Evolutionary conservation across 1,284 basidiomycete species (phyloP), one percentile per base, ranked within the genome.

Genomic region (Rhodotorula sp.): DNA sequence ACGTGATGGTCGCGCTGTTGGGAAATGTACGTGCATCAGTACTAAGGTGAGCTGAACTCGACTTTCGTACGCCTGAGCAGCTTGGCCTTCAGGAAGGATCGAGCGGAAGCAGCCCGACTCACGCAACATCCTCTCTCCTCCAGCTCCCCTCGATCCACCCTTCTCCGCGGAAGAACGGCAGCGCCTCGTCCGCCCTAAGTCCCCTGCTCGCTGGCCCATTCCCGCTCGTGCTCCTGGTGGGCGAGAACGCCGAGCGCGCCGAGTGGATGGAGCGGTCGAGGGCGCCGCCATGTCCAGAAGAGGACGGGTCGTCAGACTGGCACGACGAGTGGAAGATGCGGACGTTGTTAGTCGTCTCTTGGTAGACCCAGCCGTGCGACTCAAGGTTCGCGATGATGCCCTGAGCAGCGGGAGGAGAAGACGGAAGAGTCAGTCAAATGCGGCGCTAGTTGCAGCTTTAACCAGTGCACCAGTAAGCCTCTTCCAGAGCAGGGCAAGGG

Each of bases 91-190:
- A 27, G 29, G 22, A 34, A 34, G 39, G 44, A 13, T 1, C 15
- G 34, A 19, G 27, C 17, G 46, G 36, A 27, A 32, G 32, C 12
- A 3, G 22, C 48, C 13, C 53, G 37, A 58, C 53, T 51, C 56
- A 71, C 62, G 66, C 68, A 1, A 76, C 69, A 32, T 76, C 74
- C n/a, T 73, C 71, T 7, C 55, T 27, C 29, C 37, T 41, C 74
- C 74, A 76, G 12, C 54, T 53, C 1, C 74, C 74, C 9, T 73
- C 71, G 21, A 76, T 67, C 66, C 66, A 76, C 3, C 64, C 74
- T 50, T 76, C 74, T 1, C 74, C 74, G 0, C 74, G 44, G 29
- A 76, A 71, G 58, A 58, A 73, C 25, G 74, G 74, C 44, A 76
- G 29, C 19, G 64, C 34, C 48, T 76, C 74, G n/a, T 69, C 67